Conservation (phyloP, 495 filamentous ascomycete genomes). For the Oidiodendron maius region DNA sequence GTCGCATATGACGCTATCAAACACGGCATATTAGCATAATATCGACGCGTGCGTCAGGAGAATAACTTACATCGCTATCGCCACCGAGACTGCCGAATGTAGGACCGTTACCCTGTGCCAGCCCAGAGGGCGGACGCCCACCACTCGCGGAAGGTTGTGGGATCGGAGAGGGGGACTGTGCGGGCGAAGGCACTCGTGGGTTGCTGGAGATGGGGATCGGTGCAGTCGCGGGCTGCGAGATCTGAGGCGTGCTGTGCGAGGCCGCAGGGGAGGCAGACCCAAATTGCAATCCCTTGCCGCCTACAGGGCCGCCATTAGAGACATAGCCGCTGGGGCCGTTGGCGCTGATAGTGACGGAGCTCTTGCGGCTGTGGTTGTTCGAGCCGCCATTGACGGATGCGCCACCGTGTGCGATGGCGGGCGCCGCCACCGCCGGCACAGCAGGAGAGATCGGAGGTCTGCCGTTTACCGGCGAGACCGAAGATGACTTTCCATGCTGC, state of each 20-base stretch:
- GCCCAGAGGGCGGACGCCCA: slow-evolving; percentile 70
- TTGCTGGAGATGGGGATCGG: slow-evolving; percentile 58
- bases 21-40: slow-evolving; percentile 24
- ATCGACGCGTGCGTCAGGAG: not conserved
- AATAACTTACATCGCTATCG: slow-evolving; percentile 62
- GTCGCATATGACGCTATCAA: slow-evolving; percentile 48
- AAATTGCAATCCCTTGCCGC: slow-evolving; percentile 65
- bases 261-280: slow-evolving; percentile 72
- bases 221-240: slow-evolving; percentile 35
- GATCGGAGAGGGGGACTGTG: slow-evolving; percentile 81
- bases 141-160: slow-evolving; percentile 81
- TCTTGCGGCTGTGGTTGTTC: slow-evolving; percentile 69
- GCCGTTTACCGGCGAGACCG: slow-evolving; percentile 78
- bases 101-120: slow-evolving; percentile 54
- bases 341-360: slow-evolving; percentile 81
- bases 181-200: slow-evolving; percentile 63
- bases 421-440: slow-evolving; percentile 46
- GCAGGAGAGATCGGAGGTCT: slow-evolving; percentile 67
- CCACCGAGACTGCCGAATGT: slow-evolving; percentile 81
- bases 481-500: slow-evolving; percentile 73
- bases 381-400: slow-evolving; percentile 54
- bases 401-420: slow-evolving; percentile 36
- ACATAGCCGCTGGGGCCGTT: slow-evolving; percentile 62
- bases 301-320: slow-evolving; percentile 65
- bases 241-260: slow-evolving; percentile 51